phyloP scores from a whole-genome alignment of 148 eudicot species.

The Diospyros lotus region DNA sequence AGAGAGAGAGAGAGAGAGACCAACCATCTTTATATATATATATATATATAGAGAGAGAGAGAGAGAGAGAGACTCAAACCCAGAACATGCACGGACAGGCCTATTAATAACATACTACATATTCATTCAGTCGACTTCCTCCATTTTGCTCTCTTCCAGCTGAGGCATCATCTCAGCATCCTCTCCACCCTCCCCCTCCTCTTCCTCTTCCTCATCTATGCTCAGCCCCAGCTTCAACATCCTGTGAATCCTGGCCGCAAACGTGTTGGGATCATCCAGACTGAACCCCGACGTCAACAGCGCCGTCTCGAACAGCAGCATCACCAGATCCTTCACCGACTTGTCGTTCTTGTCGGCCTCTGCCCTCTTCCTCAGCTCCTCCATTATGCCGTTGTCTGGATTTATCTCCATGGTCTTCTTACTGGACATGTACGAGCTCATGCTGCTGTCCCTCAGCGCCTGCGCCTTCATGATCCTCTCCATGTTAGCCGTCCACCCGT shows the following conservation, averaged over 20 bases:
- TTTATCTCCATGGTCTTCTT: conserved; percentile 96
- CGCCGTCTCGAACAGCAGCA: conserved; percentile 81
- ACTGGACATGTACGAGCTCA: conserved; percentile 89
- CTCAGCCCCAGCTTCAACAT: conserved; percentile 84
- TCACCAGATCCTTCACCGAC: conserved; percentile 74
- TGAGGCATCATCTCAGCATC: conserved; percentile 67
- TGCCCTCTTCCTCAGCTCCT: conserved; percentile 82
- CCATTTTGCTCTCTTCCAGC: conserved; percentile 98
- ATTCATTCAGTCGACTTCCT: conserved; percentile 62
- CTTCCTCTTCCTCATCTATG: conserved; percentile 72
- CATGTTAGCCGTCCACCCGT: conserved; percentile 93
- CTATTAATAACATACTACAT: background rate
- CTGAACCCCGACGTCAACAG: conserved; percentile 83
- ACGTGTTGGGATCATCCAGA: conserved; percentile 71
- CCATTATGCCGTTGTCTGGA: conserved; percentile 87
- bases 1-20: too few relatives aligned
- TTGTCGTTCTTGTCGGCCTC: conserved; percentile 93
- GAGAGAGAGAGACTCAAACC: too few relatives aligned
- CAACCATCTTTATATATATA: too few relatives aligned
- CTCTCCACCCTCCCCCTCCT: conserved; percentile 47
- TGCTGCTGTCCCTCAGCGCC: conserved; percentile 80
- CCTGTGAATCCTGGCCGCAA: conserved; percentile 75
- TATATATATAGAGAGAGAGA: too few relatives aligned
- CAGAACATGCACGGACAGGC: too few relatives aligned
- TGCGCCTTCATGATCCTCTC: conserved; percentile 97